A percentile compares a stretch with the other conserved stretches of the same genome.
These are phyloP conservation scores for Malania oleifera DNA, from an alignment of 164 flowering plant species.

Conservation along the genomic window DNA sequence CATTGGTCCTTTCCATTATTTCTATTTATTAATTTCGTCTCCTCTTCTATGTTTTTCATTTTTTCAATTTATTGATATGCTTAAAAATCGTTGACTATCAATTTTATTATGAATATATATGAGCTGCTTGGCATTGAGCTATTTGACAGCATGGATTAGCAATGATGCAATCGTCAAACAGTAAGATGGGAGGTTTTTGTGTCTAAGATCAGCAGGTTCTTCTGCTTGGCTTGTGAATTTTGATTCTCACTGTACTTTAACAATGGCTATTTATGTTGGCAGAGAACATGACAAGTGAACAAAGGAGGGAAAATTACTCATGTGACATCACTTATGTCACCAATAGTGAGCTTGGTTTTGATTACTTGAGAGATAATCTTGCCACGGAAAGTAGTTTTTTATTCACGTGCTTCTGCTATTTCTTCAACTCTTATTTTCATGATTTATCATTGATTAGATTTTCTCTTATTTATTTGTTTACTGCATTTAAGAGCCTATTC, in stretches of 20 bases:
- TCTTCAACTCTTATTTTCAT: background rate
- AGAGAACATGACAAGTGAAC: constrained; percentile 98
- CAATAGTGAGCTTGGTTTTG: constrained; percentile 98
- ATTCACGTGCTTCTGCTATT: background rate
- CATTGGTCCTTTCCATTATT: too few species aligned
- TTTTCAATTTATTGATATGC: too few species aligned
- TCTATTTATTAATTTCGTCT: too few species aligned
- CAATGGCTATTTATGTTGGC: constrained; percentile 27
- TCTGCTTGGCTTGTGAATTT: background rate
- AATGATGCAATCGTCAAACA: too few species aligned
- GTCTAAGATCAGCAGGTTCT: too few species aligned
- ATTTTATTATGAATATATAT: too few species aligned
- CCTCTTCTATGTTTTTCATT: too few species aligned
- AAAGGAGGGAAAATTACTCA: constrained; percentile 82
- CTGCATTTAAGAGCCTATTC: background rate
- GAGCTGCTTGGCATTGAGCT: too few species aligned
- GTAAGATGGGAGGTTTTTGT: too few species aligned
- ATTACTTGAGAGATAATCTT: constrained; percentile 97
- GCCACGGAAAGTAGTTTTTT: constrained; percentile 92
- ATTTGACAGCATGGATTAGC: too few species aligned
- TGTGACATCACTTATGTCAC: constrained; percentile 98
- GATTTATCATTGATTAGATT: background rate
- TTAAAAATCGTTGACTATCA: too few species aligned
- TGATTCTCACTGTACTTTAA: constrained; percentile 7
- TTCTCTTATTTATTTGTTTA: background rate